These are phyloP conservation scores for Leccinellum rugosiceps DNA, from an alignment of 768 basidiomycete species.

Conservation along the genomic window DNA sequence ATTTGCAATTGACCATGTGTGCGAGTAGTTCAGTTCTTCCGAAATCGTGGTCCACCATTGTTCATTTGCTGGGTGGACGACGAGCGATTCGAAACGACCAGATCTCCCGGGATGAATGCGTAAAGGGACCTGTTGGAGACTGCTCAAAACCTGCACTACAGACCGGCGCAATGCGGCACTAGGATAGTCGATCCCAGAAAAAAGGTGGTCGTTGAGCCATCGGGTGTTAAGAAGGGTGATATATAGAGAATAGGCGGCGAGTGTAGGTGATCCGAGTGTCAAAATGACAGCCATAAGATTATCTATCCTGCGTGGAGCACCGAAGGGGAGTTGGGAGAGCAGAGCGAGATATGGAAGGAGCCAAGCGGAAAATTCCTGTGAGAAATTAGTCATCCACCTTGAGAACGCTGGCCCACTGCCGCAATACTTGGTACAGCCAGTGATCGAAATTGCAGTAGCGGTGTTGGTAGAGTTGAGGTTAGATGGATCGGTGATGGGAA, in stretches of 20 bases:
- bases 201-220: conserved; percentile 36
- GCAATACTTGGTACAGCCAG: conserved; percentile 8
- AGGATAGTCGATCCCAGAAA: conserved; percentile 31
- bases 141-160: conserved; percentile 36
- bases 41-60: conserved; percentile 39
- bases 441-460: conserved; percentile 10
- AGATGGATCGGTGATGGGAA: background rate
- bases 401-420: conserved; percentile 13
- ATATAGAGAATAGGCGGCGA: conserved; percentile 44
- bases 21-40: conserved; percentile 34
- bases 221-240: conserved; percentile 42
- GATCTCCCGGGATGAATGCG: conserved; percentile 25
- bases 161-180: background rate
- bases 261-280: conserved; percentile 42
- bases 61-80: conserved; percentile 42
- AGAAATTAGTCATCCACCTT: conserved; percentile 14
- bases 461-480: background rate
- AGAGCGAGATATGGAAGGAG: conserved; percentile 48
- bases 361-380: conserved; percentile 43
- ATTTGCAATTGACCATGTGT: conserved; percentile 40
- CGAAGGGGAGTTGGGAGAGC: conserved; percentile 48
- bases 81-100: conserved; percentile 37
- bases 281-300: conserved; percentile 43
- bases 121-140: conserved; percentile 43
- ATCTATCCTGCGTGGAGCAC: conserved; percentile 36